Evolutionary conservation across 495 filamentous ascomycete genomes (phyloP).

Genomic region (Friedmanniomyces endolithicus): DNA sequence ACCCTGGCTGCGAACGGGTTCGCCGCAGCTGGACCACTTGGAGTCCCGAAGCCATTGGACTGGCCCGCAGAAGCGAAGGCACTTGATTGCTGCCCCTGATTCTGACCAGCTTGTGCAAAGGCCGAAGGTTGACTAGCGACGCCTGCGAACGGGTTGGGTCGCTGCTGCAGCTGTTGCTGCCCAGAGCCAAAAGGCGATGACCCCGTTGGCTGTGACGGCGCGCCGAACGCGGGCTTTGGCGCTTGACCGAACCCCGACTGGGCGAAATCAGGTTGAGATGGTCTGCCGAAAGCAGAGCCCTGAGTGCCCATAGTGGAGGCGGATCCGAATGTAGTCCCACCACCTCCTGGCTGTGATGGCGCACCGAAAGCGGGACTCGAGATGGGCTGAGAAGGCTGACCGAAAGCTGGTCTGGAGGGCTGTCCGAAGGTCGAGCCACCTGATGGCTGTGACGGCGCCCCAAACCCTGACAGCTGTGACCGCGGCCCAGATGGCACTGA

Average conservation of each 20-base stretch:
- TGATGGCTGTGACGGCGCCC: neutral
- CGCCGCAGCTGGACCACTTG: conserved; percentile 1
- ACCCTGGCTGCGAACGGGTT: conserved; percentile 2
- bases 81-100: neutral
- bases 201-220: conserved; percentile 1
- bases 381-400: conserved; percentile 14
- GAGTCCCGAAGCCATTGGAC: neutral
- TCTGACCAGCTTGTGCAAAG: conserved; percentile 14
- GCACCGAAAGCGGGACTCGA: conserved; percentile 1
- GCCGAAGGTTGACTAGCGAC: neutral
- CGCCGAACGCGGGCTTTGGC: conserved; percentile 6
- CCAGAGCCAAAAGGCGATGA: neutral
- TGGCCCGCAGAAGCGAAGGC: neutral
- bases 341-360: neutral
- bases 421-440: conserved; percentile 22
- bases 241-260: conserved; percentile 11
- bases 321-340: neutral
- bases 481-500: neutral
- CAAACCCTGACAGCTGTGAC: neutral
- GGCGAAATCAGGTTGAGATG: conserved; percentile 10
- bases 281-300: conserved; percentile 15
- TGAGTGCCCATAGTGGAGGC: neutral
- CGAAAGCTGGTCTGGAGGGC: conserved; percentile 23
- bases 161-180: neutral
- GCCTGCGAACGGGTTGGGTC: conserved; percentile 2